phyloP scores from a whole-genome alignment of 306 rosid species.

The Trifolium fragiferum region DNA sequence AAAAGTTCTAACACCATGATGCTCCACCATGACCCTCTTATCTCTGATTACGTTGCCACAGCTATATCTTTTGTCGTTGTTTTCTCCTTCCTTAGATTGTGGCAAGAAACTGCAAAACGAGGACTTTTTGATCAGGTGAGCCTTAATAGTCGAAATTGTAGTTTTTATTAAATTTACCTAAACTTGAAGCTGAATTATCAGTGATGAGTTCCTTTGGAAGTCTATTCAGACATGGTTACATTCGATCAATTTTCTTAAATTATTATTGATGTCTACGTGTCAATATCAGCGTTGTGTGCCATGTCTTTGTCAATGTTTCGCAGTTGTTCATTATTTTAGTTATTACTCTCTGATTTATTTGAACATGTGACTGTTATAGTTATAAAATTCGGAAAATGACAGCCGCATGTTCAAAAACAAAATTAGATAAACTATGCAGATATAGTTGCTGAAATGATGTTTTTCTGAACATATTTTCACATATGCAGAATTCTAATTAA shows the following conservation, averaged over 20 bases:
- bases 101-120: slow-evolving; percentile 72
- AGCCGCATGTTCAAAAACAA: background rate
- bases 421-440: background rate
- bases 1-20: slow-evolving; percentile 39
- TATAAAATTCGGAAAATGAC: no score
- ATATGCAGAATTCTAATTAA: slow-evolving; percentile 25
- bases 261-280: background rate
- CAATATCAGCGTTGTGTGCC: background rate
- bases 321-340: background rate
- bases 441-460: background rate
- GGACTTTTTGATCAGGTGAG: slow-evolving; percentile 76
- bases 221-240: background rate
- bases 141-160: background rate
- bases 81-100: slow-evolving; percentile 56
- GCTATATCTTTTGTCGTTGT: slow-evolving; percentile 63
- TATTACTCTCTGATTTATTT: slow-evolving; percentile 8
- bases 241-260: background rate
- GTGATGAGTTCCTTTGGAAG: background rate
- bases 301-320: background rate
- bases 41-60: slow-evolving; percentile 70
- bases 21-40: slow-evolving; percentile 57
- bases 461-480: slow-evolving; percentile 5
- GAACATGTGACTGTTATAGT: no score
- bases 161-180: background rate
- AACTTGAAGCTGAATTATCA: background rate